phyloP scores from a whole-genome alignment of 768 basidiomycete species.

The Tulasnella sp. region DNA sequence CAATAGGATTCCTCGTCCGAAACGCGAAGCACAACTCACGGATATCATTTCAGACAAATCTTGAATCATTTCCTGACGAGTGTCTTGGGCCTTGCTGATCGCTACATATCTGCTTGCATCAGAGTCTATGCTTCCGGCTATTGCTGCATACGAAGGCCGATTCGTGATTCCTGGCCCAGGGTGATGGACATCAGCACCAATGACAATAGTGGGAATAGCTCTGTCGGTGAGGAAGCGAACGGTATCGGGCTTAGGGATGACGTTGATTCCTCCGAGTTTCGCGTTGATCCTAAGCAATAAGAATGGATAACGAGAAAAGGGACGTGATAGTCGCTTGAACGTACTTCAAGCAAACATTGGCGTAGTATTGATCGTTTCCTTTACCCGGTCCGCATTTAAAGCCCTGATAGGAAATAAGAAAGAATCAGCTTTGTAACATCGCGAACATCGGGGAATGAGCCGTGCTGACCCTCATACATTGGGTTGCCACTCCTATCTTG shows the following conservation, averaged over 20 bases:
- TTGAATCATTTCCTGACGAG: slow-evolving; percentile 76
- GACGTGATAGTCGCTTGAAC: slow-evolving; percentile 39
- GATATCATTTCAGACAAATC: slow-evolving; percentile 68
- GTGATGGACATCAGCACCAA: slow-evolving; percentile 58
- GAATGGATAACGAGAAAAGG: background rate
- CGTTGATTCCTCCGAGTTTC: slow-evolving; percentile 82
- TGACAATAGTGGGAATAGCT: slow-evolving; percentile 73
- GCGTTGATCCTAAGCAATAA: slow-evolving; percentile 59
- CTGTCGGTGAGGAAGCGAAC: slow-evolving; percentile 69
- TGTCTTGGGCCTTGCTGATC: slow-evolving; percentile 65
- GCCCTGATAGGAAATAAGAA: slow-evolving; percentile 45
- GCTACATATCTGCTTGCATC: slow-evolving; percentile 71
- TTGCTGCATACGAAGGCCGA: slow-evolving; percentile 76
- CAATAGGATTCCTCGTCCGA: background rate
- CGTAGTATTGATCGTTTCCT: slow-evolving; percentile 73
- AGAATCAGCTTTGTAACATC: slow-evolving; percentile 54
- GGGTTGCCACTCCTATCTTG: slow-evolving; percentile 73
- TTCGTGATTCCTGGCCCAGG: slow-evolving; percentile 79
- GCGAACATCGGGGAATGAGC: background rate
- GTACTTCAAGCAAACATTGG: slow-evolving; percentile 76
- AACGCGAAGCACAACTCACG: slow-evolving; percentile 44
- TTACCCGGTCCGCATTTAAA: background rate
- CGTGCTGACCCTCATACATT: slow-evolving; percentile 60
- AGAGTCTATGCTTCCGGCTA: slow-evolving; percentile 80
- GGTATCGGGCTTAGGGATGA: slow-evolving; percentile 69